Evolutionary conservation across 2,329 filamentous ascomycete genomes (phyloP), one percentile per base, ranked within the genome.

Genomic region (Huntiella savannae): DNA sequence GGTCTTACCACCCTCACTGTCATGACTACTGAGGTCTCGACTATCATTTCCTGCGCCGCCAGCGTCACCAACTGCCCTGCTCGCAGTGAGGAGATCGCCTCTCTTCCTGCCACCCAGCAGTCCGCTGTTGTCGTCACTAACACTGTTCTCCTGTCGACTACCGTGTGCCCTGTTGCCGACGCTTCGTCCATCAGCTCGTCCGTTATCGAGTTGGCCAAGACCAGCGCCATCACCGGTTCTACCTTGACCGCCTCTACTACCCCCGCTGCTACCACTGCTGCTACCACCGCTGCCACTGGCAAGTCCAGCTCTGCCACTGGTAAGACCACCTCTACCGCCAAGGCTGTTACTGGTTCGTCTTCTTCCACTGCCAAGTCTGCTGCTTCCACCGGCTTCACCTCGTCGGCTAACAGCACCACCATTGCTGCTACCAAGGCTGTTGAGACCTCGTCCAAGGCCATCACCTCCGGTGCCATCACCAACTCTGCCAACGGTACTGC

Each of bases 11-110:
- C 65, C 37, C 52, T 65, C 49, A 65, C 70, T 52, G 63, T 75
- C 61, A 64, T 68, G 63, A 61, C 65, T 57, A 75, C 70, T 50
- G 61, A 70, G 57, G 60, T 72, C 53, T 62, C 68, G 51, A 76
- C 72, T 58, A 63, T 75, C 60, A 75, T 66, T 54, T 73, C 69
- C 48, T 76, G 72, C 57, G 69, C 63, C 51, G 62, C 72, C 47
- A 69, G 66, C 47, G 65, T 73, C 57, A 73, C 71, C 59, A 62
- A 74, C 71, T 77, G 73, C 60, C 63, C 63, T 46, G 58, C 59
- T 50, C 51, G 51, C 19, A 43, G 46, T 46, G 56, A 60, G 28
- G 59, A 53, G 43, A 54, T 61, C 45, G 43, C 43, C 16, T 32
- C 35, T 33, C 36, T 45, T 5, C 60, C 63, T 49, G 58, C 59